A percentile compares a stretch with the other conserved stretches of the same genome.
phyloP scores from a whole-genome alignment of 108 stramenopile species.

The Cyclotella choctawhatcheeana region DNA sequence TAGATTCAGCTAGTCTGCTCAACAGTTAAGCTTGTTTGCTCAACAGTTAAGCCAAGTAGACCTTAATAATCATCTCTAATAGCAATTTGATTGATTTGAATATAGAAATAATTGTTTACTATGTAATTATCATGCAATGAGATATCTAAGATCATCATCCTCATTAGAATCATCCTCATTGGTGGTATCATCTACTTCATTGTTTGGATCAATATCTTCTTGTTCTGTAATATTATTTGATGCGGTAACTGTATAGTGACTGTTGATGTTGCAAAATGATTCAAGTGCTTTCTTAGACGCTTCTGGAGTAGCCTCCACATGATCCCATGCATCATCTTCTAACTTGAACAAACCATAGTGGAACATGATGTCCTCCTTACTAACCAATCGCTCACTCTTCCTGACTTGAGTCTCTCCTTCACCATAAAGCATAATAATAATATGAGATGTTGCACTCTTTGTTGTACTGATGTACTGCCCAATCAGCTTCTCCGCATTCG shows the following conservation, averaged over 20 bases:
- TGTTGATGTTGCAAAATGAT: background rate
- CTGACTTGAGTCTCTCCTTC: background rate
- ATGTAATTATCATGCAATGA: no score
- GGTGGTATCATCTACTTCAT: no score
- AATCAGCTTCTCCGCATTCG: background rate
- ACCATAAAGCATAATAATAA: background rate
- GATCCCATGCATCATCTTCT: background rate
- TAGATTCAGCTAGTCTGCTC: no score
- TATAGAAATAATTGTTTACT: no score
- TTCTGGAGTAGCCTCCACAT: background rate
- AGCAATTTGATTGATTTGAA: no score
- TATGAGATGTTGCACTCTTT: background rate
- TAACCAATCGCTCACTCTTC: background rate
- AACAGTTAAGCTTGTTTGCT: no score
- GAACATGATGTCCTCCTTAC: background rate
- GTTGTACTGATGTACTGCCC: background rate
- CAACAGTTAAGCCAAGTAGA: no score
- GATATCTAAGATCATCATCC: no score
- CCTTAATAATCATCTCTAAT: no score
- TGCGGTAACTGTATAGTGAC: background rate
- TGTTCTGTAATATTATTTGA: no score
- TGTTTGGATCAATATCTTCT: no score
- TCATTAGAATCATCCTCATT: no score
- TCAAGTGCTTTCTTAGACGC: background rate
- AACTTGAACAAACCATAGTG: background rate